phyloP scores from a whole-genome alignment of 2,329 filamentous ascomycete genomes.

The Fusarium tjaetaba region DNA sequence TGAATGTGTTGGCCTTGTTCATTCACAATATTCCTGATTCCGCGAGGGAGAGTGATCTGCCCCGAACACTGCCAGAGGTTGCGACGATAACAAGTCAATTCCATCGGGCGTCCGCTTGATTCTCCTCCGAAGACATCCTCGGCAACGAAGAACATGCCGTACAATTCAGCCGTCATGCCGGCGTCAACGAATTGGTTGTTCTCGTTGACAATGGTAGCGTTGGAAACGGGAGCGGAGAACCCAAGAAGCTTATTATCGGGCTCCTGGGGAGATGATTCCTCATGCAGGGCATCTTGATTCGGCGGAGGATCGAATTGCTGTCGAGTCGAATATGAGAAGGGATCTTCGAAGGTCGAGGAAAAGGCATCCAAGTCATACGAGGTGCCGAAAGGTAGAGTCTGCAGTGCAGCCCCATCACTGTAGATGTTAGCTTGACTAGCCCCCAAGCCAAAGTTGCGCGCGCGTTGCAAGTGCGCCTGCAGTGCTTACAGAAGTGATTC shows the following conservation, averaged over 20 bases:
- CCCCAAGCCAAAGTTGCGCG: slow-evolving; percentile 7
- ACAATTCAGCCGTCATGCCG: slow-evolving; percentile 77
- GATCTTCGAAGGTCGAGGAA: slow-evolving; percentile 71
- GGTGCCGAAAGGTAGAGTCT: slow-evolving; percentile 63
- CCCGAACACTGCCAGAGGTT: slow-evolving; percentile 97
- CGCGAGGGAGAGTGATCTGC: slow-evolving; percentile 79
- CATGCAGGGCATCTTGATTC: slow-evolving; percentile 55
- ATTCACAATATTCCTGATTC: slow-evolving; percentile 72
- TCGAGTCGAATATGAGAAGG: slow-evolving; percentile 67
- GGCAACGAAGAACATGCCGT: slow-evolving; percentile 89
- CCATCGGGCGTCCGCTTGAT: slow-evolving; percentile 68
- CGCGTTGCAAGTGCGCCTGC: slow-evolving; percentile 21
- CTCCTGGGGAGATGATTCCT: slow-evolving; percentile 64
- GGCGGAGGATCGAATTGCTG: slow-evolving; percentile 58
- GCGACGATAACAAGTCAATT: slow-evolving; percentile 93
- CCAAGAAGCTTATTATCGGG: slow-evolving; percentile 78
- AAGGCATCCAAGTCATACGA: slow-evolving; percentile 70
- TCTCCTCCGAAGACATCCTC: slow-evolving; percentile 79
- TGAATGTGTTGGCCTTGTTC: slow-evolving; percentile 83
- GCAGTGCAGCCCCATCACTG: slow-evolving; percentile 50
- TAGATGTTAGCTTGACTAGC: slow-evolving; percentile 27
- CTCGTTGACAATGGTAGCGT: slow-evolving; percentile 72
- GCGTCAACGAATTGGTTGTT: slow-evolving; percentile 70
- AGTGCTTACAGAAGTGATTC: slow-evolving; percentile 63
- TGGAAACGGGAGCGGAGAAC: slow-evolving; percentile 72